Percentiles rank a stretch among this genome's conserved stretches.
Conservation (phyloP, 345 rosid genomes). For the Dimocarpus longan region DNA sequence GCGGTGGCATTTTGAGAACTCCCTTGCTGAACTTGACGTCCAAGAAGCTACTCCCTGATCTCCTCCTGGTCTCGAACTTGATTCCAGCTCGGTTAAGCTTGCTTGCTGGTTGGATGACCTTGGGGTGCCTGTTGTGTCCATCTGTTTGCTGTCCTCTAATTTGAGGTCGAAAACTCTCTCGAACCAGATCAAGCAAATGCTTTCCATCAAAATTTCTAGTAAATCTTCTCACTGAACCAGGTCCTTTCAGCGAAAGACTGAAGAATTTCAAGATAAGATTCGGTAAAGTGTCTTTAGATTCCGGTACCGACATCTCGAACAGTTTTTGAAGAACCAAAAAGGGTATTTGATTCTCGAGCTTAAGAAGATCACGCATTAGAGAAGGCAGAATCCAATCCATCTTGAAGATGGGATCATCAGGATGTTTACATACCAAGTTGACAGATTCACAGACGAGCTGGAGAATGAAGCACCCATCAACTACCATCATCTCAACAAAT, state of each 20-base stretch:
- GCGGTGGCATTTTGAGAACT: conserved; percentile 15
- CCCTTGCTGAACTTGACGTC: conserved; percentile 16
- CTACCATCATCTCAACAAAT: conserved; percentile 23
- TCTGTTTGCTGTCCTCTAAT: too few species aligned
- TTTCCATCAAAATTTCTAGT: background rate
- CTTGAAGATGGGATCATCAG: conserved; percentile 20
- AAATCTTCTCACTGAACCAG: background rate
- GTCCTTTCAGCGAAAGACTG: conserved; percentile 4
- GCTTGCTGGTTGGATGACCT: conserved; percentile 3
- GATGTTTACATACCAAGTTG: background rate
- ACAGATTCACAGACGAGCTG: background rate
- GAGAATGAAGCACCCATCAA: conserved; percentile 26
- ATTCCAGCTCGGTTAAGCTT: conserved; percentile 21
- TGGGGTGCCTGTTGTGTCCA: background rate
- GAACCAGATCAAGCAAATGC: conserved; percentile 23
- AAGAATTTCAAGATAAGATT: conserved; percentile 1
- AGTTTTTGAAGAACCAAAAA: conserved; percentile 19
- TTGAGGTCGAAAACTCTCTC: conserved; percentile 1
- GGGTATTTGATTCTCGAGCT: conserved; percentile 31
- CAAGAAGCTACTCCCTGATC: background rate
- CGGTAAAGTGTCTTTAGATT: background rate
- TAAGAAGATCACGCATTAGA: conserved; percentile 23
- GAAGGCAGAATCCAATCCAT: conserved; percentile 7
- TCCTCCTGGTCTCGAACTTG: background rate
- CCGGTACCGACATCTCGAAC: background rate